A percentile compares a stretch with the other conserved stretches of the same genome.
phyloP scores from a whole-genome alignment of 2,329 filamentous ascomycete genomes.

The Penicillium sp. region DNA sequence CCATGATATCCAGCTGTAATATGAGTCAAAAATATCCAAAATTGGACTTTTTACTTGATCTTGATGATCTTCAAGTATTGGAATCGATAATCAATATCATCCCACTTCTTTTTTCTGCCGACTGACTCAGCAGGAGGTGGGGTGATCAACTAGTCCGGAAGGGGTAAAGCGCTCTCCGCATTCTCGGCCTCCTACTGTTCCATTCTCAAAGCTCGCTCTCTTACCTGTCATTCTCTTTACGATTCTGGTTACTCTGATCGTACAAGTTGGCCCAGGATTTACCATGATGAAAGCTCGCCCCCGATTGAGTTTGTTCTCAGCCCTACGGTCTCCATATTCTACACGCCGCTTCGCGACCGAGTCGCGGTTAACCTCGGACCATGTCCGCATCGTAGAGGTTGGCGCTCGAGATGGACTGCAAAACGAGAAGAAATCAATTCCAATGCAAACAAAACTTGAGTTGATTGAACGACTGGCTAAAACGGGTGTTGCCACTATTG shows the following conservation, averaged over 20 bases:
- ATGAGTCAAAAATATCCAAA: background rate
- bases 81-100: conserved; percentile 8
- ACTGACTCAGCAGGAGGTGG: conserved; percentile 15
- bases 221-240: background rate
- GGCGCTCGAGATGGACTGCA: conserved; percentile 55
- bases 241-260: background rate
- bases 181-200: conserved; percentile 19
- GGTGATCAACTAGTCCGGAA: conserved; percentile 19
- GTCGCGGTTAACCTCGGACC: conserved; percentile 46
- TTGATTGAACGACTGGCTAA: conserved; percentile 49
- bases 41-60: background rate
- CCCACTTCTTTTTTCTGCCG: conserved; percentile 21
- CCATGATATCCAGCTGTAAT: background rate
- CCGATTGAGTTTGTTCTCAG: conserved; percentile 32
- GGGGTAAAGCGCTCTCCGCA: conserved; percentile 32
- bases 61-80: background rate
- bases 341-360: conserved; percentile 40
- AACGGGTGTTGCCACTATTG: conserved; percentile 52
- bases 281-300: conserved; percentile 27
- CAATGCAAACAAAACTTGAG: conserved; percentile 51
- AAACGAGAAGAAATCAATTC: conserved; percentile 53
- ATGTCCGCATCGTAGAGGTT: conserved; percentile 56
- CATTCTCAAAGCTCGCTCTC: conserved; percentile 5
- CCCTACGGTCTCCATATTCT: conserved; percentile 23
- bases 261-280: background rate